These are phyloP conservation scores for Allomyces macrogynus DNA, from an alignment of 192 early-diverging fungal species.

Conservation along the genomic window DNA sequence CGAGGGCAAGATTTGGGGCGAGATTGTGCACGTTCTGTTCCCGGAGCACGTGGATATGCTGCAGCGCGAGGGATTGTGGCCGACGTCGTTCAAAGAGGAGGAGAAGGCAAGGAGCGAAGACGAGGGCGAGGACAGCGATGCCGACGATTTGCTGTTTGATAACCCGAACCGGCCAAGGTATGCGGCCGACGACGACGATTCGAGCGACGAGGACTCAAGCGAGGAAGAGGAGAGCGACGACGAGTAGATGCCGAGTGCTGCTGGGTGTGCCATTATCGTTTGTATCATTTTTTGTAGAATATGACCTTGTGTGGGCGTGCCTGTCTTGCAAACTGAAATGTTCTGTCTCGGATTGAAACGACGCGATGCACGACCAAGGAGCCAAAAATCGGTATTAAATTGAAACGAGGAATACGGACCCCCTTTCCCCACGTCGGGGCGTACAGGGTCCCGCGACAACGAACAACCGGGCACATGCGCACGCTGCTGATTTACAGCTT, in stretches of 20 bases:
- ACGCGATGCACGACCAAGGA: too few relatives aligned
- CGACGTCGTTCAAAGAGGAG: conserved; percentile 4
- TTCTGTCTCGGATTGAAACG: too few relatives aligned
- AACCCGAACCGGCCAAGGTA: conserved; percentile 34
- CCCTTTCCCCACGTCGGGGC: too few relatives aligned
- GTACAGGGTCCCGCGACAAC: too few relatives aligned
- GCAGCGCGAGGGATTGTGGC: conserved; percentile 37
- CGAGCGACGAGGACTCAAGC: conserved; percentile 16
- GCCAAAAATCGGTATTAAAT: too few relatives aligned
- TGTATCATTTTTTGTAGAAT: too few relatives aligned
- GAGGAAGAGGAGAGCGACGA: conserved; percentile 6
- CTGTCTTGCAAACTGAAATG: too few relatives aligned
- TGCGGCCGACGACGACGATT: conserved; percentile 20
- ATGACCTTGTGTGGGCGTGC: too few relatives aligned
- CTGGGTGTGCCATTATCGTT: too few relatives aligned
- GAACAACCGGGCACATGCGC: too few relatives aligned
- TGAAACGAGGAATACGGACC: too few relatives aligned
- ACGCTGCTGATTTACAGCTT: neutral
- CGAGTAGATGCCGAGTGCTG: too few relatives aligned
- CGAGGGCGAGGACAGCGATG: conserved; percentile 10
- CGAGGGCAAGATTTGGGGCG: conserved; percentile 47
- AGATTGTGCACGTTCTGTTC: conserved; percentile 53
- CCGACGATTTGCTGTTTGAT: conserved; percentile 35
- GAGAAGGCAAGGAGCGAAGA: conserved; percentile 6
- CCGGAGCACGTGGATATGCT: conserved; percentile 51